Base-by-base conservation (phyloP, 257 asterid species). In the Solanum appendiculatum region DNA sequence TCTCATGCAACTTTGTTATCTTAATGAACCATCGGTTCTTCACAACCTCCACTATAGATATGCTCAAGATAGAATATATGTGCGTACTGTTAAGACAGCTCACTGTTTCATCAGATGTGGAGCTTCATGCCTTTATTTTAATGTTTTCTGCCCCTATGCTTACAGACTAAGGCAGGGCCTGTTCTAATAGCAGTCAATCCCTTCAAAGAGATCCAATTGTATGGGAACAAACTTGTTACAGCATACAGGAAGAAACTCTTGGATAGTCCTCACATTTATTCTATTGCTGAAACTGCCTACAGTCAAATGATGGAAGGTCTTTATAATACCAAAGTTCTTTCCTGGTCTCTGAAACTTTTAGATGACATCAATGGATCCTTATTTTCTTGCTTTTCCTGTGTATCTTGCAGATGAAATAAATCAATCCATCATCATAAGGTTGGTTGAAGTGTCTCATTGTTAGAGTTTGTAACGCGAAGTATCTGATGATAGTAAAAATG, bases 401-500 rank as follows among this genome's bases (percentile, higher is more conserved):
- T 66, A 82, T 85, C 89, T 89, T 89, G 95, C 99, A 97, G 99
- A 94, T 90, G 92, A 91, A 86, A 63, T 87, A 83, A 92, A 96
- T 81, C 99, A 97, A 91, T 97, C 99, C 86, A 93, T 97, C 89
- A 94, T 97, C 66, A 94, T 96, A 92, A 97, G 99, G 99, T 97
- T 72, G 74, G 94, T 86, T 86, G 81, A 84, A 56, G 72, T 80
- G 25, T 87, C 85, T 88, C 33, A 75, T 64, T 81, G 88, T 77
- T 88, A 89, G 74, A 82, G 89, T 75, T 86, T 77, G 46, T 54
- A 21, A 66, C 10, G 70, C 39, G 85, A 72, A 85, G 66, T 51
- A 25, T 77, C 63, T 15, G 63, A 42, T 77, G 84, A 78, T 44
- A 44, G 63, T 78, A 44, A 36, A 73, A 21, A 37, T 73, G 48